phyloP scores from a whole-genome alignment of 371 early-diverging fungal species.

The Globomyces sp. region DNA sequence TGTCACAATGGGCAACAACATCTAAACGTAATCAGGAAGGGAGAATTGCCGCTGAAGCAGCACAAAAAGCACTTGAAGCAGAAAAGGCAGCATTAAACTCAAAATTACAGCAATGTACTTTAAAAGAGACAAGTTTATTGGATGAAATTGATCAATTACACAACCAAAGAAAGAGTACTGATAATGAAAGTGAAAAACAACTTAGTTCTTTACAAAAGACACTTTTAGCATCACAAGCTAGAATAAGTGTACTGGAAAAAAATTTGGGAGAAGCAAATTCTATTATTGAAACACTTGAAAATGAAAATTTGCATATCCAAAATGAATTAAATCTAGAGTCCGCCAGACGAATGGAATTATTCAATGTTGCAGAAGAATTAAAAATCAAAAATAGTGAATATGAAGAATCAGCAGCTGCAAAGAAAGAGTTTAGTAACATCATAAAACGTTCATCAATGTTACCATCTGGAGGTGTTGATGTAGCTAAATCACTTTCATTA shows the following conservation, averaged over 20 bases:
- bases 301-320: conserved; percentile 20
- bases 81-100: conserved; percentile 15
- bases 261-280: conserved; percentile 31
- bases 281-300: conserved; percentile 32
- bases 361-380: neutral
- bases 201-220: conserved; percentile 8
- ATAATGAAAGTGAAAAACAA: conserved; percentile 15
- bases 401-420: neutral
- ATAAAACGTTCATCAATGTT: neutral
- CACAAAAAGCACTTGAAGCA: conserved; percentile 21
- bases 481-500: no score
- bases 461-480: no score
- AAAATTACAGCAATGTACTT: conserved; percentile 10
- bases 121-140: conserved; percentile 1
- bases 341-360: neutral
- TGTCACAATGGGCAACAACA: conserved; percentile 17
- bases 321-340: neutral
- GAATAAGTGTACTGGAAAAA: conserved; percentile 32
- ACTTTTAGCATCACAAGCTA: conserved; percentile 16
- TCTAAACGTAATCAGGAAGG: conserved; percentile 31
- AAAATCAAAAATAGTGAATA: neutral
- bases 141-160: neutral
- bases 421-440: conserved; percentile 6
- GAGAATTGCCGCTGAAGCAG: conserved; percentile 28
- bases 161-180: neutral